These are phyloP conservation scores for Myxozyma udenii DNA, from an alignment of 805 yeast genomes.

Conservation along the genomic window DNA sequence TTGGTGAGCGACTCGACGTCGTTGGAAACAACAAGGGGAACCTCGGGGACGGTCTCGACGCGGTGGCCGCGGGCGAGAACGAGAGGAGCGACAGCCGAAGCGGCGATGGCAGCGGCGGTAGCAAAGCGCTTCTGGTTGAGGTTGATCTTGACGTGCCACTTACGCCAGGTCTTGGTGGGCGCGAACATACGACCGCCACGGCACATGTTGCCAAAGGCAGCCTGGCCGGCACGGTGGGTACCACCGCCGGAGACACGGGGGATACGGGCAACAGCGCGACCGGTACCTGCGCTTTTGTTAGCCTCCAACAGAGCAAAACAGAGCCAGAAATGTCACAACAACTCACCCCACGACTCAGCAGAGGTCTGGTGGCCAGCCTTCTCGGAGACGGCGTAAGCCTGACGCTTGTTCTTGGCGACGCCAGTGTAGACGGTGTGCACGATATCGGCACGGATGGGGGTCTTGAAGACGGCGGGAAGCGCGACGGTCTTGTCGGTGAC, in stretches of 20 bases:
- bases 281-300: conserved; percentile 53
- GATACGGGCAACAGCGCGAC: conserved; percentile 99
- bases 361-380: conserved; percentile 99
- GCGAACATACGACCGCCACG: conserved; percentile 99
- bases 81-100: conserved; percentile 95
- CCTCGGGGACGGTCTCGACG: conserved; percentile 96
- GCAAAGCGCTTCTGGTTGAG: conserved; percentile 99
- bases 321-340: background rate
- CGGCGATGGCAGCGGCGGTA: conserved; percentile 99
- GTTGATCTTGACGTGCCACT: conserved; percentile 99
- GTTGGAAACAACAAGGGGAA: conserved; percentile 94
- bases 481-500: conserved; percentile 79
- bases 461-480: conserved; percentile 97
- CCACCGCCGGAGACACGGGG: conserved; percentile 99
- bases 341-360: conserved; percentile 96
- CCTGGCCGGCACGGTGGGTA: conserved; percentile 99
- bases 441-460: conserved; percentile 99
- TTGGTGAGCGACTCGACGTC: conserved; percentile 89
- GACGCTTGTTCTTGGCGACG: conserved; percentile 99
- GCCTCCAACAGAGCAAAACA: background rate
- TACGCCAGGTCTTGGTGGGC: conserved; percentile 99
- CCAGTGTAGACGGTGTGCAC: conserved; percentile 98
- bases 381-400: conserved; percentile 99
- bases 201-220: conserved; percentile 99
- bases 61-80: conserved; percentile 99